Evolutionary conservation across 2,329 filamentous ascomycete genomes (phyloP), one percentile per base, ranked within the genome.

Genomic region (Trichoderma semiorbis): DNA sequence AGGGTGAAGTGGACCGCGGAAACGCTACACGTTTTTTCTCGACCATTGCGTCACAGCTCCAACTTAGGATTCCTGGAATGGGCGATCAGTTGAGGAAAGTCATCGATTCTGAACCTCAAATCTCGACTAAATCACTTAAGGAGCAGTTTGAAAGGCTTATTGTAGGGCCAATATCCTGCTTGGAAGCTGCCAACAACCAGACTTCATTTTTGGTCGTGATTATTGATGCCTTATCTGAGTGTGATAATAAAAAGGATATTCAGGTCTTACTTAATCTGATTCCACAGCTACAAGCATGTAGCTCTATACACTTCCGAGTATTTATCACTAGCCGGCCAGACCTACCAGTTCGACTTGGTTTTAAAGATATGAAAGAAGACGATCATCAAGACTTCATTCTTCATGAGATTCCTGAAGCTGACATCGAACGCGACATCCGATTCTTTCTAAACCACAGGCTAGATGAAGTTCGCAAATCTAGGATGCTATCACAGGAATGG

Each of bases 111-210:
- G 39, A 47, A 10, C 1, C 39, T 5, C 18, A 47, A 18, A 47
- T 47, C 5, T 47, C 39, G 4, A n/a, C 16, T 11, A 47, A n/a
- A 47, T n/a, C 39, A 0, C 39, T 47, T 5, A n/a, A 5, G 4
- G 18, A n/a, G 39, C 18, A 47, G 8, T 47, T 47, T n/a, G 8
- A 47, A n/a, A n/a, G 1, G 8, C 18, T 47, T 0, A 47, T 47
- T 1, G 0, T n/a, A 1, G 18, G 11, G 2, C 39, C 39, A 5
- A 10, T 47, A n/a, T 47, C 18, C 3, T 2, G 4, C 8, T n/a
- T 47, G 18, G 5, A n/a, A 0, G 7, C 3, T n/a, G 10, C 16
- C 0, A 11, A 11, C 1, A 47, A 4, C 8, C 18, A 21, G 8
- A 1, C 43, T 47, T 21, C 43, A 6, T 21, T 47, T 11, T n/a